Conservation (phyloP, 345 rosid species). For the Leavenworthia alabamica region DNA sequence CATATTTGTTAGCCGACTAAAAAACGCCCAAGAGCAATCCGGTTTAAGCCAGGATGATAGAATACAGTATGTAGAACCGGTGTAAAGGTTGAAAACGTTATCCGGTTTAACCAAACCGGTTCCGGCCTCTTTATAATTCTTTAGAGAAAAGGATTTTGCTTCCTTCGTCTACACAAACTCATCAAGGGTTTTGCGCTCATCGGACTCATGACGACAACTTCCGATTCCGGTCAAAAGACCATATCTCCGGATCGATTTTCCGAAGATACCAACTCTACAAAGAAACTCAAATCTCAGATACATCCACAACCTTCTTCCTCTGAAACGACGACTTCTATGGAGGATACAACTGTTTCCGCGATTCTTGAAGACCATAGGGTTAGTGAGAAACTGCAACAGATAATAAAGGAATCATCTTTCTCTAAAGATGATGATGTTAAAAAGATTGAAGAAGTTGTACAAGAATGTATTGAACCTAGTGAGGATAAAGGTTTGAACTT, state of each 20-base stretch:
- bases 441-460: constrained; percentile 7
- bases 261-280: constrained; percentile 7
- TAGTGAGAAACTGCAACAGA: neutral
- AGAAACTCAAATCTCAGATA: constrained; percentile 26
- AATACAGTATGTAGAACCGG: neutral
- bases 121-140: neutral
- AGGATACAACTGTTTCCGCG: constrained; percentile 19
- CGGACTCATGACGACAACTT: neutral
- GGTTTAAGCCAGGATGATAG: too few species aligned
- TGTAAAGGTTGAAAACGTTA: neutral
- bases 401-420: neutral
- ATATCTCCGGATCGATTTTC: neutral
- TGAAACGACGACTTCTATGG: neutral
- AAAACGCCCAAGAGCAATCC: neutral
- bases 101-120: neutral
- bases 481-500: constrained; percentile 8
- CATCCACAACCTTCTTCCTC: constrained; percentile 20
- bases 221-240: neutral
- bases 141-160: neutral
- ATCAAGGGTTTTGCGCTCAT: neutral
- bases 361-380: constrained; percentile 7
- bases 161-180: neutral
- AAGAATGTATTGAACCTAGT: neutral
- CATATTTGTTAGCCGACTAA: too few species aligned
- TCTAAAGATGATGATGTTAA: neutral